Evolutionary conservation across 2,329 filamentous ascomycete species (phyloP).

Genomic region (Ophiostoma triangulosporum): DNA sequence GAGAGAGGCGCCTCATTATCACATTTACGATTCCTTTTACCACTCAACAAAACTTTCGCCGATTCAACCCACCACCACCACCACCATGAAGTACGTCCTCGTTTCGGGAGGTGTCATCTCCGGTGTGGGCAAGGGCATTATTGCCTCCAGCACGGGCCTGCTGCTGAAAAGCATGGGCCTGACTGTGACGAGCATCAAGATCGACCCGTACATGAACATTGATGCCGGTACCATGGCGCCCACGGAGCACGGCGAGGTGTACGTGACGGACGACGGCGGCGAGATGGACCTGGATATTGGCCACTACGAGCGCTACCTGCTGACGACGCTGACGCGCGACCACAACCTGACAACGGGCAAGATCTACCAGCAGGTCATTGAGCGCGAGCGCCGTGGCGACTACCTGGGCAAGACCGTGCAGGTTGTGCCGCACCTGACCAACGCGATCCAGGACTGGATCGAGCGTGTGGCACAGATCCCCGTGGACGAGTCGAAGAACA

Average conservation of each 20-base stretch:
- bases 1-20: constrained; percentile 2
- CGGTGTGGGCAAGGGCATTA: constrained; percentile 17
- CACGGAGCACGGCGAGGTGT: constrained; percentile 65
- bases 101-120: constrained; percentile 17
- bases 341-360: constrained; percentile 98
- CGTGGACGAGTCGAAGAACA: constrained; percentile 68
- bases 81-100: constrained; percentile 17
- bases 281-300: constrained; percentile 46
- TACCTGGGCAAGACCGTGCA: constrained; percentile 86
- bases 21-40: neutral
- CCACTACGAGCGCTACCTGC: constrained; percentile 56
- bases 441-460: constrained; percentile 88
- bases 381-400: constrained; percentile 50
- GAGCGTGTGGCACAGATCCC: constrained; percentile 72
- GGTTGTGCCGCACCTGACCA: constrained; percentile 73
- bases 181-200: constrained; percentile 46
- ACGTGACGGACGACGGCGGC: constrained; percentile 73
- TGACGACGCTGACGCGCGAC: constrained; percentile 66
- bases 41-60: neutral
- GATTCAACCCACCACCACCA: no score
- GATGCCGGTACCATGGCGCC: constrained; percentile 24
- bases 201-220: constrained; percentile 36
- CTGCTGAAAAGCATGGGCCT: constrained; percentile 70
- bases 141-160: constrained; percentile 32
- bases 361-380: constrained; percentile 81